Evolutionary conservation across 306 rosid species (phyloP).

Genomic region (Trifolium fragiferum): DNA sequence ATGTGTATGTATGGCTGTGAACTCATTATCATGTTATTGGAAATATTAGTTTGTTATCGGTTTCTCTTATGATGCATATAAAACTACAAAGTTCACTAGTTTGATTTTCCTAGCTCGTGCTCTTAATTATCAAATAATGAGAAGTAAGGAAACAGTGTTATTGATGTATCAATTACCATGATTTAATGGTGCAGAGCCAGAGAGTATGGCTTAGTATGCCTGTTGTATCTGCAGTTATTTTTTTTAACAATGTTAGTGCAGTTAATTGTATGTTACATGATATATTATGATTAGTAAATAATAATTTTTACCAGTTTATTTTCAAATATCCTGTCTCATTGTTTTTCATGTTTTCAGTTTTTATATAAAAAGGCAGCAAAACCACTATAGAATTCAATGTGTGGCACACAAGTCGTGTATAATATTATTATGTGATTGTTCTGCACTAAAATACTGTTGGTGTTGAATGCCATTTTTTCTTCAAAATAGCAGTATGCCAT

Average conservation of each 20-base stretch:
- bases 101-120: not conserved
- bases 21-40: not conserved
- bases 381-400: not conserved
- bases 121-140: not conserved
- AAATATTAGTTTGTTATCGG: not conserved
- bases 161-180: not conserved
- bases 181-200: slow-evolving; percentile 14
- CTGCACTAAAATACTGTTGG: not conserved
- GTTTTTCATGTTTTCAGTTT: not conserved
- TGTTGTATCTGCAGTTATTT: not conserved
- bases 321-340: not conserved
- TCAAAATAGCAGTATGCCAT: not conserved
- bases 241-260: not conserved
- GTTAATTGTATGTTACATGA: slow-evolving; percentile 15
- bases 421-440: not conserved
- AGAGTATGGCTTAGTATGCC: slow-evolving; percentile 8
- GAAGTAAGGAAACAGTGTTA: slow-evolving; percentile 5
- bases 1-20: too few species aligned
- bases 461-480: not conserved
- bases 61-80: not conserved
- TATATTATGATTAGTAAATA: slow-evolving; percentile 6
- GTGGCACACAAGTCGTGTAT: not conserved
- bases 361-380: not conserved
- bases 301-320: not conserved
- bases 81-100: not conserved